Conservation (phyloP, 2,329 filamentous ascomycete species). For the Alternaria gaisen region DNA sequence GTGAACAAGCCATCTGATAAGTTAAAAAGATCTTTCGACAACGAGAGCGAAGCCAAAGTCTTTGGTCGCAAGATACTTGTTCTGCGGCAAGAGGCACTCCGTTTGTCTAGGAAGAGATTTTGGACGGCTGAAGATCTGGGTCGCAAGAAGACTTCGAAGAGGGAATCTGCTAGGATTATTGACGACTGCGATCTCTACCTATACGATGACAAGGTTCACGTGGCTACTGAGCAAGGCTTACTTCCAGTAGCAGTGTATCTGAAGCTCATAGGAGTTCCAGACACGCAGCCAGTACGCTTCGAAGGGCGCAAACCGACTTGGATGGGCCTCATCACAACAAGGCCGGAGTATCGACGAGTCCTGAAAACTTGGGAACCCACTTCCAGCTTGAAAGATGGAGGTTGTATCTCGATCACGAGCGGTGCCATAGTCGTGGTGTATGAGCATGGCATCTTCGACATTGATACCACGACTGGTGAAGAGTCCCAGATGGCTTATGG, state of each 20-base stretch:
- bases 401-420: background rate
- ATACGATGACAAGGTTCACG: conserved; percentile 20
- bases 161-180: conserved; percentile 12
- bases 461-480: background rate
- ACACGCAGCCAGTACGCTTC: conserved; percentile 28
- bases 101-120: conserved; percentile 1
- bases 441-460: conserved; percentile 4
- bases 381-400: background rate
- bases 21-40: background rate
- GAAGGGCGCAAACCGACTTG: conserved; percentile 27
- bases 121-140: conserved; percentile 16
- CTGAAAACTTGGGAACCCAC: background rate
- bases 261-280: conserved; percentile 23
- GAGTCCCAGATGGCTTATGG: conserved; percentile 9
- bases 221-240: conserved; percentile 28
- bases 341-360: conserved; percentile 1
- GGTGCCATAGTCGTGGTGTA: background rate
- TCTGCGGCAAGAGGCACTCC: conserved; percentile 6
- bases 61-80: conserved; percentile 12
- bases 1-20: conserved; percentile 2
- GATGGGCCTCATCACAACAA: conserved; percentile 11
- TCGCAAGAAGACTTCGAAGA: conserved; percentile 7
- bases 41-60: conserved; percentile 9
- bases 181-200: conserved; percentile 31
- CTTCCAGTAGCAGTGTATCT: conserved; percentile 25